phyloP scores from a whole-genome alignment of 2,329 filamentous ascomycete genomes.

The Didymella segeticola region DNA sequence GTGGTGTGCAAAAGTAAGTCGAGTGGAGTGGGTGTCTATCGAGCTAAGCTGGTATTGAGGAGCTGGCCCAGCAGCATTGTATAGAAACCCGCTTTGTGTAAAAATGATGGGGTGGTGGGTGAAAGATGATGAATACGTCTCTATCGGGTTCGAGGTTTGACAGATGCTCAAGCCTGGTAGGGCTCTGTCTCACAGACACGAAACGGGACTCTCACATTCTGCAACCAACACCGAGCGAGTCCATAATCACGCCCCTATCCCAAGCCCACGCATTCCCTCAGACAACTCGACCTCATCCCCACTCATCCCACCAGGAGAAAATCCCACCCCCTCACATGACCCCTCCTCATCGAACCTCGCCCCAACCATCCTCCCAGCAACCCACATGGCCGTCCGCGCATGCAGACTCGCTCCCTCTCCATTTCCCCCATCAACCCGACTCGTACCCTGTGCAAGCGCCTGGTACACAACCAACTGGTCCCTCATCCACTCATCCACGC shows the following conservation, averaged over 20 bases:
- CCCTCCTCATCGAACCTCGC: constrained; percentile 49
- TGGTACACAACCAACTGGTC: constrained; percentile 68
- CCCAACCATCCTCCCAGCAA: constrained; percentile 48
- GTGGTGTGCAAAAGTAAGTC: no score
- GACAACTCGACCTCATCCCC: background rate
- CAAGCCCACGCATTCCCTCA: background rate
- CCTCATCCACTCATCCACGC: constrained; percentile 62
- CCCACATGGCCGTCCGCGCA: constrained; percentile 56
- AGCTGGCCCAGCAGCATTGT: no score
- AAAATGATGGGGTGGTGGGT: no score
- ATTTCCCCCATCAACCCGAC: constrained; percentile 43
- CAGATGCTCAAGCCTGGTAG: no score
- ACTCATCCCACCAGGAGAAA: background rate
- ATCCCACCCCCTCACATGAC: constrained; percentile 45
- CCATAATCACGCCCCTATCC: background rate
- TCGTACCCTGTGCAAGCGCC: constrained; percentile 57
- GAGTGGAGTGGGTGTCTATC: background rate
- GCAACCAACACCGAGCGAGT: no score
- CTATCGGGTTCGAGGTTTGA: no score
- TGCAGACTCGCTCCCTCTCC: constrained; percentile 50
- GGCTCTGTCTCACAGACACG: no score
- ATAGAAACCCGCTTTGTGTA: no score
- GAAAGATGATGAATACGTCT: no score
- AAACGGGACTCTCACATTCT: no score
- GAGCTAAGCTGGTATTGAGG: no score